phyloP scores from a whole-genome alignment of 441 rosid species.

The Adansonia madagascariensis region DNA sequence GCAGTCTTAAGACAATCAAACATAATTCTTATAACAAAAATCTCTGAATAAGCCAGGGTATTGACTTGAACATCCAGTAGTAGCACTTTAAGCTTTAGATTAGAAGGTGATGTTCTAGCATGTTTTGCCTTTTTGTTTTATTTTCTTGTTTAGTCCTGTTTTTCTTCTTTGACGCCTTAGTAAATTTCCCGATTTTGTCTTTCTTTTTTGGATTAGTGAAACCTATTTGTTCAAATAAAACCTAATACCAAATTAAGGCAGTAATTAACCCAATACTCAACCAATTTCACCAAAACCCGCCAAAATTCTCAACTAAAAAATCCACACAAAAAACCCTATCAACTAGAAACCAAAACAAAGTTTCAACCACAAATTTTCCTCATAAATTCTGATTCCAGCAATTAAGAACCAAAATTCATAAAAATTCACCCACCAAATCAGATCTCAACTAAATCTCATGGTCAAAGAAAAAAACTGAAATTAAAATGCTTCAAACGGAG shows the following conservation, averaged over 20 bases:
- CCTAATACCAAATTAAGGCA: background rate
- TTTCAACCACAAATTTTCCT: background rate
- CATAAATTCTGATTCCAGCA: slow-evolving; percentile 13
- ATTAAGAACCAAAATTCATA: slow-evolving; percentile 7
- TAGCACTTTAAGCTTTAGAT: background rate
- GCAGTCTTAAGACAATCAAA: background rate
- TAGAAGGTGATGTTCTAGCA: background rate
- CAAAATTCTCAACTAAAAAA: slow-evolving; percentile 21
- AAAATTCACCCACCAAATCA: slow-evolving; percentile 19
- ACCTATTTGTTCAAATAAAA: slow-evolving; percentile 12
- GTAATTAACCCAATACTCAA: background rate
- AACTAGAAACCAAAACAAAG: slow-evolving; percentile 12
- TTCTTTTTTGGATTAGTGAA: background rate
- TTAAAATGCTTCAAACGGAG: slow-evolving; percentile 3
- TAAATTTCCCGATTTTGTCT: background rate
- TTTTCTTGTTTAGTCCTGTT: background rate
- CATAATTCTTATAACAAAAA: background rate
- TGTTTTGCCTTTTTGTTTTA: background rate
- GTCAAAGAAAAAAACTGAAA: slow-evolving; percentile 17
- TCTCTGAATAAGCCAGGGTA: background rate
- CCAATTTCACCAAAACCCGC: slow-evolving; percentile 19
- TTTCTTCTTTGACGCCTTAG: background rate
- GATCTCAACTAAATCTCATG: slow-evolving; percentile 33
- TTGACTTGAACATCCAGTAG: background rate
- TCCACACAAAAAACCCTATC: slow-evolving; percentile 3